Base-by-base conservation (phyloP, 352 stramenopile species). In the Pythium graminicola region DNA sequence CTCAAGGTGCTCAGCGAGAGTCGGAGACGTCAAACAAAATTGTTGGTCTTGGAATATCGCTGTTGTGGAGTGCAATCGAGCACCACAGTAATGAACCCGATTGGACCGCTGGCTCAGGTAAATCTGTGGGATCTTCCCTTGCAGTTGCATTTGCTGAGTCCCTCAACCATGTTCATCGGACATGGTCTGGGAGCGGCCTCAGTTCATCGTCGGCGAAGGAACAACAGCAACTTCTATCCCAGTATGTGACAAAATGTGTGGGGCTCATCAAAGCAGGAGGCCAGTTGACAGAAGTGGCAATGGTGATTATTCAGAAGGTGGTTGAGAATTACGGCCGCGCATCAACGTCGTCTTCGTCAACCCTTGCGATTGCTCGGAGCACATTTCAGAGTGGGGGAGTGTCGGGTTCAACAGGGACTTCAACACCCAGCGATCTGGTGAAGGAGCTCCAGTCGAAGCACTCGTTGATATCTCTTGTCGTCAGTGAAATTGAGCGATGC, bases 211-310 rank as follows among this genome's bases (percentile, higher is more conserved):
- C 71, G 24, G 69, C 72, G n/a, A 88, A 85, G 54, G 74, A 88
- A 40, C 74, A 86, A 16, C 78, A 86, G 31, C 76, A 85, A n/a
- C 62, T 86, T 19, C 40, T 89, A 22, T 72, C 69, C 17, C 66
- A 86, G 26, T 92, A 92, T 65, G 24, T 92, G 14, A 57, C 69
- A n/a, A 86, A 87, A 32, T 89, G 81, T 52, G 69, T 74, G 7
- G 62, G 77, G 13, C 86, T 85, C 36, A 89, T 92, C 41, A 71
- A 81, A 38, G 56, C 50, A 29, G 64, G 74, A 7, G 62, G 57
- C 7, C 46, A 78, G 31, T 44, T 49, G 31, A 74, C 88, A 23
- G 73, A 89, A 49, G 84, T 73, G n/a, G 86, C 81, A 0, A 85
- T 90, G 73, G 77, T 65, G 49, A 69, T 94, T 31, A 77, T 94